A percentile compares a stretch with the other conserved stretches of the same genome.
These are phyloP conservation scores for Syzygium grande DNA, from an alignment of 345 rosid species.

Conservation along the genomic window DNA sequence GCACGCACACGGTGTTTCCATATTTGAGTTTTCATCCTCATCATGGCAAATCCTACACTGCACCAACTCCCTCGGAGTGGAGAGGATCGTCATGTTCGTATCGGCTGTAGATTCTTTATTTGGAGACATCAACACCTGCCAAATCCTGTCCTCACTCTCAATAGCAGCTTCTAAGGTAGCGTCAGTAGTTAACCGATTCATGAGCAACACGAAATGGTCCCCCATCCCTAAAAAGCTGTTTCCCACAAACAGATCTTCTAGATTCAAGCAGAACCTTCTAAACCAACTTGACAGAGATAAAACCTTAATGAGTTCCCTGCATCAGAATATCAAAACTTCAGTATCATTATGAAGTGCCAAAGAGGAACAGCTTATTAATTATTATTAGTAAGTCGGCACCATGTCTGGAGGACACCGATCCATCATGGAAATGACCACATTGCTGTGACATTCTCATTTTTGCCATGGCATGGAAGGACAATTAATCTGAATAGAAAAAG, in stretches of 20 bases:
- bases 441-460: background rate
- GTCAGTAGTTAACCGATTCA: slow-evolving; percentile 45
- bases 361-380: background rate
- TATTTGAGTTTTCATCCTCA: slow-evolving; percentile 58
- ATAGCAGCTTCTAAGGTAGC: slow-evolving; percentile 38
- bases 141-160: slow-evolving; percentile 10
- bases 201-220: slow-evolving; percentile 59
- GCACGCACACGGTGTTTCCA: slow-evolving; percentile 85
- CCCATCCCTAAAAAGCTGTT: slow-evolving; percentile 36
- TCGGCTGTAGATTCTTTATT: slow-evolving; percentile 12
- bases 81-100: slow-evolving; percentile 18
- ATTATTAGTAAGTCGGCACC: background rate
- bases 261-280: background rate
- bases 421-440: background rate
- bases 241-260: background rate
- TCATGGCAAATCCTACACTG: slow-evolving; percentile 93
- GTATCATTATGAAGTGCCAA: background rate
- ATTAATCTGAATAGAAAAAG: background rate
- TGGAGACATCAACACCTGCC: slow-evolving; percentile 1
- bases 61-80: slow-evolving; percentile 30
- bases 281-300: background rate
- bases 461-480: background rate
- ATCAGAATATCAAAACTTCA: background rate
- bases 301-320: background rate
- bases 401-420: background rate